Conservation (phyloP, 352 stramenopile species). For the Globisporangium nodosum region DNA sequence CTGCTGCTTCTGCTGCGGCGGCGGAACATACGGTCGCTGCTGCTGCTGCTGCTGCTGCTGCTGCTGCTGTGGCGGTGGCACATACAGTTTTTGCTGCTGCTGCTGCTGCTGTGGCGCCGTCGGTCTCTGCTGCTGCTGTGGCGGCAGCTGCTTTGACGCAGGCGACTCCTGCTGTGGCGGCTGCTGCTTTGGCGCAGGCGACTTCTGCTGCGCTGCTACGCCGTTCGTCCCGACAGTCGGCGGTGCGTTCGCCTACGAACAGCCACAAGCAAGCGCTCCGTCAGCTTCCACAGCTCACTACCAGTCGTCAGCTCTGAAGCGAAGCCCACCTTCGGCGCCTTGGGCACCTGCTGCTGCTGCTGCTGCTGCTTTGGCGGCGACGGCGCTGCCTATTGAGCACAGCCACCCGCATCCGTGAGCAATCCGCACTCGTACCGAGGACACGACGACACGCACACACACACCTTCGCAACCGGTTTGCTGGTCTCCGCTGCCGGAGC, state of each 20-base stretch:
- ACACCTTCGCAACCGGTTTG: background rate
- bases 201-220: background rate
- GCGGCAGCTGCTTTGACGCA: constrained; percentile 1
- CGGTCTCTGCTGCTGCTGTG: constrained; percentile 7
- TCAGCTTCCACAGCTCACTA: background rate
- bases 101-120: constrained; percentile 2
- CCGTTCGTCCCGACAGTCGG: background rate
- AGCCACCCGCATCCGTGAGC: background rate
- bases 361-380: background rate
- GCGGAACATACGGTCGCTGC: background rate
- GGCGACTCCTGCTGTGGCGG: background rate
- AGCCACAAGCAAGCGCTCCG: background rate
- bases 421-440: background rate
- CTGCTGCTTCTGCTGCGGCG: background rate
- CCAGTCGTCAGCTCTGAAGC: background rate
- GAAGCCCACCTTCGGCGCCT: background rate
- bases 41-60: constrained; percentile 14
- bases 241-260: background rate
- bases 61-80: constrained; percentile 6
- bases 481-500: background rate
- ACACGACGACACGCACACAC: background rate
- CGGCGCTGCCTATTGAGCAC: background rate
- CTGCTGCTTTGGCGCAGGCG: background rate
- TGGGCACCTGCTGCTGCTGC: background rate
- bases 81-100: constrained; percentile 1